Evolutionary conservation across 2,329 filamentous ascomycete genomes (phyloP).

Genomic region (Orbilia quercus): DNA sequence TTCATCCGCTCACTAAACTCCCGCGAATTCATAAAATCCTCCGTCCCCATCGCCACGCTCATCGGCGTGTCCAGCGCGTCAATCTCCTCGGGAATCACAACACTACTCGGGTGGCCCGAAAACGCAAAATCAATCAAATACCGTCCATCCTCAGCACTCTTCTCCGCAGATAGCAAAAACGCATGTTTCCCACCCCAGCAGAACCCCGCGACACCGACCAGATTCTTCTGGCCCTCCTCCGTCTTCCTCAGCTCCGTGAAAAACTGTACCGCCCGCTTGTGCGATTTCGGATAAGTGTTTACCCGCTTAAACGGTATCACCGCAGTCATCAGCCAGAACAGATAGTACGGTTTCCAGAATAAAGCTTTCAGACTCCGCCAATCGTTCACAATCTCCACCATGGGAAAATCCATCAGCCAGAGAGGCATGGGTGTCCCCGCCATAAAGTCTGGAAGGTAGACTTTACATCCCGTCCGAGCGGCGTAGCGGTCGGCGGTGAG

Average conservation of each 20-base stretch:
- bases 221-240: conserved; percentile 16
- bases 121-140: conserved; percentile 43
- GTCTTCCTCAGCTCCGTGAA: conserved; percentile 25
- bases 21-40: conserved; percentile 36
- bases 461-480: conserved; percentile 66
- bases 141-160: conserved; percentile 8
- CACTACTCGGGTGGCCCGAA: conserved; percentile 27
- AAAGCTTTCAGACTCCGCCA: conserved; percentile 22
- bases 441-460: conserved; percentile 71
- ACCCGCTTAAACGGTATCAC: conserved; percentile 14
- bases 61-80: conserved; percentile 17
- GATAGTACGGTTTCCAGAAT: conserved; percentile 33
- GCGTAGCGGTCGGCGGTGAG: conserved; percentile 69
- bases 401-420: conserved; percentile 18
- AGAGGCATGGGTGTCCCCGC: conserved; percentile 55
- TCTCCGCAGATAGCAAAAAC: conserved; percentile 28
- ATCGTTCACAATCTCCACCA: conserved; percentile 23
- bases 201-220: conserved; percentile 38
- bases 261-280: conserved; percentile 19
- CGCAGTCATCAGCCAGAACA: conserved; percentile 14
- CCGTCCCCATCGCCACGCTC: conserved; percentile 44
- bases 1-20: conserved; percentile 28
- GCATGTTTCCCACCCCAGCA: conserved; percentile 51
- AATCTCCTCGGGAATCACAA: conserved; percentile 28
- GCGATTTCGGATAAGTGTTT: conserved; percentile 10